A percentile compares a stretch with the other conserved stretches of the same genome.
Conservation (phyloP, 805 yeast genomes). For the Martiniozyma abietophila region DNA sequence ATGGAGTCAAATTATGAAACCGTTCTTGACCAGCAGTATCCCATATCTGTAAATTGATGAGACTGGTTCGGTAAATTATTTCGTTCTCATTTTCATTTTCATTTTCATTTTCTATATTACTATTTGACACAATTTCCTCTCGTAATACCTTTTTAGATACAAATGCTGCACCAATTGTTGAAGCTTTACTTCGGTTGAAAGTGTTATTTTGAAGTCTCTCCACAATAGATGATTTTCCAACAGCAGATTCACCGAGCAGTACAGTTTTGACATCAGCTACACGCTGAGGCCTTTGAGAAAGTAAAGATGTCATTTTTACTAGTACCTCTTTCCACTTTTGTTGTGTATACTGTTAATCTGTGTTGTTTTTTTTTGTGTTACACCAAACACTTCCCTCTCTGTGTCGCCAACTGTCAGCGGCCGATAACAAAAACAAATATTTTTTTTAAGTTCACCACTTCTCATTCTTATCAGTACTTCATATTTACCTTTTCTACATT, state of each 20-base stretch:
- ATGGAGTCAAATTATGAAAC: conserved; percentile 73
- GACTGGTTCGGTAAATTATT: too few relatives aligned
- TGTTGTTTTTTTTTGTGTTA: too few relatives aligned
- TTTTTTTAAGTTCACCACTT: too few relatives aligned
- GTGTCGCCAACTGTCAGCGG: too few relatives aligned
- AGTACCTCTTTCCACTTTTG: background rate
- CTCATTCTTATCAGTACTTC: too few relatives aligned
- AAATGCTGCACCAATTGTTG: conserved; percentile 98
- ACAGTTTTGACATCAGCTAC: conserved; percentile 28
- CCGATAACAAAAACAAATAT: too few relatives aligned
- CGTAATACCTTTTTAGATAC: conserved; percentile 64
- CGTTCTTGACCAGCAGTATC: conserved; percentile 97
- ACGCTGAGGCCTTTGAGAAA: conserved; percentile 16
- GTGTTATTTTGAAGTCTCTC: conserved; percentile 64
- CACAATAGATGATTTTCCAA: conserved; percentile 66
- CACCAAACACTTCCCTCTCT: too few relatives aligned
- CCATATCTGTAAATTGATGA: conserved; percentile 62
- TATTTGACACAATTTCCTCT: background rate
- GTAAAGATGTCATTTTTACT: conserved; percentile 1
- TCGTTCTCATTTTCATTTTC: conserved; percentile 9
- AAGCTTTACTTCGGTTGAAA: conserved; percentile 73
- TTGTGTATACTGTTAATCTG: background rate
- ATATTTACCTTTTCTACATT: too few relatives aligned
- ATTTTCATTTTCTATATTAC: conserved; percentile 6
- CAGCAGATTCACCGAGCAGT: conserved; percentile 44